Percentiles rank a stretch among this genome's conserved stretches.
Evolutionary conservation across 164 flowering plant genomes (phyloP).

Genomic region (Platanus orientalis): DNA sequence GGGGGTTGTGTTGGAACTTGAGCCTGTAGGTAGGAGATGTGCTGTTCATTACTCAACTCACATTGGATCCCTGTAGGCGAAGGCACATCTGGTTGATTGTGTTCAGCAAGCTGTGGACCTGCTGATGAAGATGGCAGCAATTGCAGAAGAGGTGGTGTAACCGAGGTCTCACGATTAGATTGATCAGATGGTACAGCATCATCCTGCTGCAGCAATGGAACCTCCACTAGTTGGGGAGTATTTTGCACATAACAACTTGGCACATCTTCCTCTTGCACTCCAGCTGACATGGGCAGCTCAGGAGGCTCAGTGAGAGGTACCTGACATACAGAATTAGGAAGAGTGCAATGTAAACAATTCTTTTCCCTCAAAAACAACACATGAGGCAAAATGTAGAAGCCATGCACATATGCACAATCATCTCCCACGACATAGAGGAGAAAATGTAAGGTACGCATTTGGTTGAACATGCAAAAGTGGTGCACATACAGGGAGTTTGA

Average conservation of each 20-base stretch:
- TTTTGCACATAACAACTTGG: constrained; percentile 1
- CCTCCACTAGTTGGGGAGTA: constrained; percentile 6
- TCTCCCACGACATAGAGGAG: neutral
- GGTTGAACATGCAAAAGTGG: no score
- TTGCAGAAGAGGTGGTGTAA: constrained; percentile 3
- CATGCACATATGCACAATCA: neutral
- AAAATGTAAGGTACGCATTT: no score
- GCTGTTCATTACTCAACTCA: constrained; percentile 9
- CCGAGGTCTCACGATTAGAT: neutral
- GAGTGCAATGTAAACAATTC: neutral
- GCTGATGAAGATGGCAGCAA: constrained; percentile 6
- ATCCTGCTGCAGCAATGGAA: neutral
- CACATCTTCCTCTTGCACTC: constrained; percentile 10
- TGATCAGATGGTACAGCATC: constrained; percentile 2
- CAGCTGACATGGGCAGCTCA: constrained; percentile 10
- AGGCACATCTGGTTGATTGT: constrained; percentile 3
- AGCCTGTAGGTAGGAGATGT: constrained; percentile 1
- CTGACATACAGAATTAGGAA: constrained; percentile 10
- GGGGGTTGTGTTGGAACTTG: constrained; percentile 5
- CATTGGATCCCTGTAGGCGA: constrained; percentile 1
- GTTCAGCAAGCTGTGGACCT: constrained; percentile 1
- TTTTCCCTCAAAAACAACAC: neutral
- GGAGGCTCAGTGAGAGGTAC: constrained; percentile 11
- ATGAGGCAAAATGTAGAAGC: neutral
- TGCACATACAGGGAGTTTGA: no score